Evolutionary conservation across 371 early-diverging fungal genomes (phyloP), one percentile per base, ranked within the genome.

Genomic region (Mucor velutinosus): DNA sequence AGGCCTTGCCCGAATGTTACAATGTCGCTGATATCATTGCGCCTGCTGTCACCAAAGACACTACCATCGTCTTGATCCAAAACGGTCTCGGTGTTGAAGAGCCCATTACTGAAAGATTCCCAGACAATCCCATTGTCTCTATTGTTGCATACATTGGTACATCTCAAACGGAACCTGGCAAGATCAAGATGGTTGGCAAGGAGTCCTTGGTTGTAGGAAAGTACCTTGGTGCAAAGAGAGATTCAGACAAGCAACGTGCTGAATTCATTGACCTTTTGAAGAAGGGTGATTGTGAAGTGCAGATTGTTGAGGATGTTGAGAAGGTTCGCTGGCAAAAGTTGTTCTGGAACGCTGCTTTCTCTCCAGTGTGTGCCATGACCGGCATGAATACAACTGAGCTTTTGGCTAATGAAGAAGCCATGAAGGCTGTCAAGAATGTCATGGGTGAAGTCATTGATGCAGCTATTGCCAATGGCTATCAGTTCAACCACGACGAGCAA

Each of bases 11-110:
- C 11, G 87, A 90, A 32, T 67, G 88, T 0, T 83, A 82, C 60
- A 83, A 86, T 64, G 83, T 88, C 29, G 83, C 89, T 14, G 85
- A 86, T 4, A 81, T 90, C 23, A 87, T 92, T 71, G 83, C 79
- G 2, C 87, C 92, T 29, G 88, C 87, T 0, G 87, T 92, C 3
- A 73, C 81, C 6, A 70, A 73, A 27, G 75, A 86, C 14, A 91
- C 92, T 15, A 66, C 86, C 2, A 87, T 96, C 37, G 86, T 94
- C 4, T 73, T 95, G 68, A 90, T 95, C 41, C 96, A 96, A 74
- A 96, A 96, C 75, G 95, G 96, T 3, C 76, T 95, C 45, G 95
- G 82, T 23, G 86, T 94, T 19, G 96, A 95, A 66, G 86, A 86
- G 12, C 87, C 89, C 56, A 78, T 89, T 64, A 74, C 74, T 17